Conservation (phyloP, 306 rosid genomes). For the Vigna hirtella region DNA sequence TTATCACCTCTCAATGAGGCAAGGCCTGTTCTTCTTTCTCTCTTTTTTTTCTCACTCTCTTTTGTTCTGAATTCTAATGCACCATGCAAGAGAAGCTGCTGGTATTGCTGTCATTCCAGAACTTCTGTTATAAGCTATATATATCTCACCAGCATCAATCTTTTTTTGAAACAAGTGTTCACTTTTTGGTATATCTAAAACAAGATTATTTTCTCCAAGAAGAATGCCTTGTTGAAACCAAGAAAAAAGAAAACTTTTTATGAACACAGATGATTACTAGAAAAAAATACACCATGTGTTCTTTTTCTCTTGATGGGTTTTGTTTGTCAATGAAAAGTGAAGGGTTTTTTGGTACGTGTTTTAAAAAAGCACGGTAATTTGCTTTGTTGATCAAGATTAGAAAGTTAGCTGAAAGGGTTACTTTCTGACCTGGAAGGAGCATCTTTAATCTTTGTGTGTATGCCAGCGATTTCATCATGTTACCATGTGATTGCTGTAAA, state of each 20-base stretch:
- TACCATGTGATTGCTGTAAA: slow-evolving; percentile 20
- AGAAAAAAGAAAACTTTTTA: neutral
- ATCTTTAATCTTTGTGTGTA: neutral
- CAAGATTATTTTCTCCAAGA: neutral
- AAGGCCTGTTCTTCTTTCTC: neutral
- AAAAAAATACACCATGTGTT: neutral
- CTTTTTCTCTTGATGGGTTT: neutral
- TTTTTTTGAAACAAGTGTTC: neutral
- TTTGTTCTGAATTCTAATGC: slow-evolving; percentile 9
- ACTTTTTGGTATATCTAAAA: neutral
- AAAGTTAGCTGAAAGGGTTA: slow-evolving; percentile 32
- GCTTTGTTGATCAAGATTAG: slow-evolving; percentile 28
- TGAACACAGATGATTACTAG: neutral
- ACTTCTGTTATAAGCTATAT: neutral
- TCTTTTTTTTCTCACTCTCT: neutral
- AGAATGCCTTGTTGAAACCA: neutral
- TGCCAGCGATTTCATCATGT: slow-evolving; percentile 4
- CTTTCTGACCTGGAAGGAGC: neutral
- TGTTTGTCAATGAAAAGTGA: neutral
- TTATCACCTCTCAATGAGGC: slow-evolving; percentile 67
- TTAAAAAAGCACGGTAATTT: slow-evolving; percentile 17
- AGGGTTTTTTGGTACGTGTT: neutral
- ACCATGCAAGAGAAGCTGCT: neutral
- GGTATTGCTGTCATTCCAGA: neutral
- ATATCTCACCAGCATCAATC: neutral